Base-by-base conservation (phyloP, 805 yeast species). In the Spathaspora passalidarum region DNA sequence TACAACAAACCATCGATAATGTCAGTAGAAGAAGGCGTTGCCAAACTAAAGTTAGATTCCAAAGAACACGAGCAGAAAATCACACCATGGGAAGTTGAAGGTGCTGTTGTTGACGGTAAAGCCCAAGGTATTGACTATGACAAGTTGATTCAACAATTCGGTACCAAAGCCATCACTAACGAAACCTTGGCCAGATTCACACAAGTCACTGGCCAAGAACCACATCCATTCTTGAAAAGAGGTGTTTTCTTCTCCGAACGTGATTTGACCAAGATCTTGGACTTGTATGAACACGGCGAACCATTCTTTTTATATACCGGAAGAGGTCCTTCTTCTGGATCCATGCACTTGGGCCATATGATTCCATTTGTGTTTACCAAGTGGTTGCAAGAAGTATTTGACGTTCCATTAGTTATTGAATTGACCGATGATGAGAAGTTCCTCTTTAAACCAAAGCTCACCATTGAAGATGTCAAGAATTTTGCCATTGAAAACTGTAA, bases 21-120 rank as follows among this genome's bases (percentile, higher is more conserved):
- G 53, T 49, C 53, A 17, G 49, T 55, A n/a, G 59, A 55, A 44
- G 51, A 55, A 23, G 47, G 49, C 36, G 52, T 56, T 14, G 46
- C 50, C 19, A 42, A 46, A 22, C 46, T 56, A 38, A 35, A 44
- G 2, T 13, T 54, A 10, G 34, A 29, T 9, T 23, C 42, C 4
- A 38, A 36, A 32, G 57, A 32, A 20, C 51, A 57, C n/a, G 74
- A 68, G 34, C 78, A 72, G 55, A 59, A 56, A 41, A 59, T 72
- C 46, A 94, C 99, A 1, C 99, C 99, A 41, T 94, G 99, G 99
- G 99, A 94, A 64, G 99, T 94, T 23, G 96, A 88, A 67, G 99
- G 98, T 48, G 98, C 97, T 2, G 95, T 92, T 40, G 97, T 89
- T 47, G 96, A 91, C 57, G 99, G 99, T 45, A 75, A 84, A 56